These are phyloP conservation scores for Tetrapisispora taiwanensis DNA, from an alignment of 805 yeast species.

Conservation along the genomic window DNA sequence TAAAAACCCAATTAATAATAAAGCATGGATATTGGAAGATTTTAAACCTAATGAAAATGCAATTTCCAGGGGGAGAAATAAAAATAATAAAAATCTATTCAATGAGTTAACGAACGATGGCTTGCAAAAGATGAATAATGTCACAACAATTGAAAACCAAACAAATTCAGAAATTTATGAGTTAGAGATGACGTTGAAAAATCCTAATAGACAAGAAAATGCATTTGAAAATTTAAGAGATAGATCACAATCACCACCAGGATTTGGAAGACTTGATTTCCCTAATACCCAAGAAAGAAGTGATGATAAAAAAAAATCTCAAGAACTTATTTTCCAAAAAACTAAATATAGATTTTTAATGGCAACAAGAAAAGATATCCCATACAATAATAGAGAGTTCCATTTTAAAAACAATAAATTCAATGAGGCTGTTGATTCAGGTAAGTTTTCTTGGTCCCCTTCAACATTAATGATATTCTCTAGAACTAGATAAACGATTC, in stretches of 20 bases:
- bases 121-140: slow-evolving; percentile 12
- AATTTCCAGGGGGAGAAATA: slow-evolving; percentile 2
- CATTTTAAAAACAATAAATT: slow-evolving; percentile 36
- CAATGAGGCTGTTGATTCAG: slow-evolving; percentile 31
- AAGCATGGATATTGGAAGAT: slow-evolving; percentile 29
- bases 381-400: slow-evolving; percentile 30
- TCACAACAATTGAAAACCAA: slow-evolving; percentile 16
- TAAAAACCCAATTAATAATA: slow-evolving; percentile 19
- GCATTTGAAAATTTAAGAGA: slow-evolving; percentile 25
- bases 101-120: neutral
- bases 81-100: neutral
- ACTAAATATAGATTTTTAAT: slow-evolving; percentile 37
- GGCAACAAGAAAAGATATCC: slow-evolving; percentile 31
- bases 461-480: slow-evolving; percentile 2
- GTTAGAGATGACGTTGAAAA: neutral
- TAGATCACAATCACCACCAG: slow-evolving; percentile 44
- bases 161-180: neutral
- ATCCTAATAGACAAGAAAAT: slow-evolving; percentile 10
- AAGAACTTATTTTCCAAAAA: slow-evolving; percentile 28
- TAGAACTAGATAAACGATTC: neutral
- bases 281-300: slow-evolving; percentile 45
- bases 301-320: slow-evolving; percentile 31
- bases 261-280: slow-evolving; percentile 49
- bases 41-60: slow-evolving; percentile 19
- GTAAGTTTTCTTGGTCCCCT: slow-evolving; percentile 26